These are phyloP conservation scores for Pseudogymnoascus sp. DNA, from an alignment of 2,329 filamentous ascomycete species.

Conservation along the genomic window DNA sequence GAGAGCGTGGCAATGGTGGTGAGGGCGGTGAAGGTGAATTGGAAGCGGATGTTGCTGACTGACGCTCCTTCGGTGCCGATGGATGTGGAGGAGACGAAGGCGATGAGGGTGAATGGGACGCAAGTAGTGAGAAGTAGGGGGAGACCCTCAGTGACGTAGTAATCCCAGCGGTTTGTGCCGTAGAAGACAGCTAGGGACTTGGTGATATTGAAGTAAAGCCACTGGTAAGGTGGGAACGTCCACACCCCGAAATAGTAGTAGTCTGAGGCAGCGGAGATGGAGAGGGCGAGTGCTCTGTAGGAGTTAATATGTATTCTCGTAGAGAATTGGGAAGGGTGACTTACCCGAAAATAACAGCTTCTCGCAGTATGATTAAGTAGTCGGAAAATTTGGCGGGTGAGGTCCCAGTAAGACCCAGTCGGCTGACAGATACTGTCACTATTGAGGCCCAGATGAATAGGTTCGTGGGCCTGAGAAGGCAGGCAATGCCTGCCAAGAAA, in stretches of 20 bases:
- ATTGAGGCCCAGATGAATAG: slow-evolving; percentile 73
- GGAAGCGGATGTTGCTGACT: slow-evolving; percentile 39
- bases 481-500: slow-evolving; percentile 69
- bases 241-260: slow-evolving; percentile 72
- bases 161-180: slow-evolving; percentile 81
- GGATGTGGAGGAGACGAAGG: slow-evolving; percentile 41
- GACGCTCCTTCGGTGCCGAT: slow-evolving; percentile 20
- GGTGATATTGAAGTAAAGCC: slow-evolving; percentile 82
- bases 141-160: slow-evolving; percentile 84
- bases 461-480: slow-evolving; percentile 84
- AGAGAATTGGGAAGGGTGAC: slow-evolving; percentile 14
- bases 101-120: slow-evolving; percentile 64
- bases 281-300: slow-evolving; percentile 48
- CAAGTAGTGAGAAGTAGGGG: slow-evolving; percentile 78
- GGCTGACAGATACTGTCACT: slow-evolving; percentile 42
- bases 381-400: slow-evolving; percentile 32
- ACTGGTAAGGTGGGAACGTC: slow-evolving; percentile 82
- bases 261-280: slow-evolving; percentile 59
- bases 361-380: slow-evolving; percentile 47
- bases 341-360: slow-evolving; percentile 55
- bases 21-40: slow-evolving; percentile 50
- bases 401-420: slow-evolving; percentile 32
- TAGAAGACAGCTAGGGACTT: slow-evolving; percentile 89
- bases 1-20: slow-evolving; percentile 59
- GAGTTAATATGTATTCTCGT: background rate